These are phyloP conservation scores for Phlyctochytrium bullatum DNA, from an alignment of 192 early-diverging fungal genomes.

Conservation along the genomic window DNA sequence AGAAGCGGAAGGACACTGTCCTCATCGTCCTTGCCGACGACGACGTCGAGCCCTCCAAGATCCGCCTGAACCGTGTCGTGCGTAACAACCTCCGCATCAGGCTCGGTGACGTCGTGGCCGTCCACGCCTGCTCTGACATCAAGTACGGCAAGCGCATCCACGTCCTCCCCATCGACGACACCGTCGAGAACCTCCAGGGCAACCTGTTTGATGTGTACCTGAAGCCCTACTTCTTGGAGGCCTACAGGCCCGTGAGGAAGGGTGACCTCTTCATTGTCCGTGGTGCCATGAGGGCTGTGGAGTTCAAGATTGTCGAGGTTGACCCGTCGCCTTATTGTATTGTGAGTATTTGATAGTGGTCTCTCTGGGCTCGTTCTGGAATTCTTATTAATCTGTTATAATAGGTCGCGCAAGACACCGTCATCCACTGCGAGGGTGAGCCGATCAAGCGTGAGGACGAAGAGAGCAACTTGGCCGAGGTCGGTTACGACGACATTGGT, in stretches of 20 bases:
- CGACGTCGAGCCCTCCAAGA: constrained; percentile 86
- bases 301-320: constrained; percentile 97
- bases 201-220: constrained; percentile 97
- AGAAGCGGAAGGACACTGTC: constrained; percentile 96
- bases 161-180: constrained; percentile 96
- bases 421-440: constrained; percentile 98
- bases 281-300: constrained; percentile 95
- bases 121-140: constrained; percentile 95
- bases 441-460: constrained; percentile 99
- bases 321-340: constrained; percentile 97
- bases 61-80: constrained; percentile 93
- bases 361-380: neutral
- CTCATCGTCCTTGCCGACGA: constrained; percentile 93
- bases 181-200: constrained; percentile 94
- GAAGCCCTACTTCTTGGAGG: constrained; percentile 98
- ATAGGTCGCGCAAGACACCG: constrained; percentile 94
- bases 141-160: constrained; percentile 97
- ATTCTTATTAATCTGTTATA: constrained; percentile 9
- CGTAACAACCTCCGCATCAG: constrained; percentile 93
- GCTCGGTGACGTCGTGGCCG: constrained; percentile 92
- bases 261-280: constrained; percentile 93
- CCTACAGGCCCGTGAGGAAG: constrained; percentile 93
- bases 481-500: constrained; percentile 99
- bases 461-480: constrained; percentile 85
- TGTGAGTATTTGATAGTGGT: constrained; percentile 53